phyloP scores from a whole-genome alignment of 169 alveolate genomes.

The Eimeria brunetti region DNA sequence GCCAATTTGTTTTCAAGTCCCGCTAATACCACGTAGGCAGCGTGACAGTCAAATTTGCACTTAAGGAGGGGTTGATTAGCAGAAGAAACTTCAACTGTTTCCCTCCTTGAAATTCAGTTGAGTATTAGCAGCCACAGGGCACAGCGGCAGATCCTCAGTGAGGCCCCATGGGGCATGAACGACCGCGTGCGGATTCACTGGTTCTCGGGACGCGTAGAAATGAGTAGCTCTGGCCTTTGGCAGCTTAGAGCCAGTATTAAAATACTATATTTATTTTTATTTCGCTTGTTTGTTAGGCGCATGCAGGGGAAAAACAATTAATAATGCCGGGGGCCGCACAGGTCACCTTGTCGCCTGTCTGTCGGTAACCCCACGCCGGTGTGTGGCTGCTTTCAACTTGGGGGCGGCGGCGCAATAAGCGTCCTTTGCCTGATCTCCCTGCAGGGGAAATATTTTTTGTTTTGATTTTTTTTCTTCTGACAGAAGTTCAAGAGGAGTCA shows the following conservation, averaged over 20 bases:
- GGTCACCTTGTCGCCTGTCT: constrained; percentile 22
- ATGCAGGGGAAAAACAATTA: background rate
- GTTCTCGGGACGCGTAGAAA: background rate
- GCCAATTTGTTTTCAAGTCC: background rate
- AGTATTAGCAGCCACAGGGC: background rate
- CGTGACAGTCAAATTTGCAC: background rate
- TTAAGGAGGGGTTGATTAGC: background rate
- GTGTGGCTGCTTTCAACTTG: constrained; percentile 8
- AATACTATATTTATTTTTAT: background rate
- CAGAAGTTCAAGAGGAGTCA: background rate
- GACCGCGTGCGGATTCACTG: background rate
- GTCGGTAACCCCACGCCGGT: constrained; percentile 61
- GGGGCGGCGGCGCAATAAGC: background rate
- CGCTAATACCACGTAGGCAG: background rate
- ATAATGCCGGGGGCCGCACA: background rate
- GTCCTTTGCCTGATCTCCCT: background rate
- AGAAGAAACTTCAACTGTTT: background rate
- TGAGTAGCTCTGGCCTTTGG: background rate
- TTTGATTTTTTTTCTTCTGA: background rate
- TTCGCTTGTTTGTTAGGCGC: background rate
- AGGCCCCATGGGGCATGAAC: background rate
- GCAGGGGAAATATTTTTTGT: background rate
- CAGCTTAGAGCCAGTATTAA: background rate
- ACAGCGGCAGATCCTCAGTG: background rate
- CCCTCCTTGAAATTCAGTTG: background rate